Base-by-base conservation (phyloP, 2,329 filamentous ascomycete genomes). In the Ophiobolus disseminans region DNA sequence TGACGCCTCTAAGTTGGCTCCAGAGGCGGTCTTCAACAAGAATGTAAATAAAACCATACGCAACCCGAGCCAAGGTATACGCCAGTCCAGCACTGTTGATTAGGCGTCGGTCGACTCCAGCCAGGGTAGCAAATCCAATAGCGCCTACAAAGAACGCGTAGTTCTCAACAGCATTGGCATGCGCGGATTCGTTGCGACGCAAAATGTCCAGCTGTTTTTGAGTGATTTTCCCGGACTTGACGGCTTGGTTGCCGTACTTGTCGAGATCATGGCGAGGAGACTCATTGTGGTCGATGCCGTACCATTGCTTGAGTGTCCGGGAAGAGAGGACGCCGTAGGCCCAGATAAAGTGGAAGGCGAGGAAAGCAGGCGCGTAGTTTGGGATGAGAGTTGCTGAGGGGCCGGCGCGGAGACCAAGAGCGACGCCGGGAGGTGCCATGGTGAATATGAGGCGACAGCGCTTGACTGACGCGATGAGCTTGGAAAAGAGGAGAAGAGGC, bases 241-340 rank as follows among this genome's bases (percentile, higher is more conserved):
- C 73, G 7, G 76, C 76, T 5, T 60, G 63, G 3, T 74, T 71
- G 42, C 78, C 78, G 59, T 77, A 80, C 55, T 76, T 77, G 40
- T 47, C 55, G 3, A 81, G 63, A 55, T 81, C 79, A 48, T 78
- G 68, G 17, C 78, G 72, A 0, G 79, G 79, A 30, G 71, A 75
- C 17, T 63, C 70, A 36, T 81, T 76, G 64, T 81, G 77, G 64
- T 81, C 78, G 51, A 80, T 61, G 20, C 74, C 72, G 61, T 74
- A 73, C 45, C 57, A 60, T 48, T 73, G 61, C 50, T 80, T 80
- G 14, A 74, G 63, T 5, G 67, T 66, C n/a, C 77, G 76, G 1
- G 76, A 71, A 26, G 76, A 74, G 21, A 79, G 66, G 8, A 77
- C 14, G 11, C 66, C 69, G 65, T 80, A 80, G 8, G 77, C 75